Base-by-base conservation (phyloP, 106 monocot species). In the Agapanthus africanus region DNA sequence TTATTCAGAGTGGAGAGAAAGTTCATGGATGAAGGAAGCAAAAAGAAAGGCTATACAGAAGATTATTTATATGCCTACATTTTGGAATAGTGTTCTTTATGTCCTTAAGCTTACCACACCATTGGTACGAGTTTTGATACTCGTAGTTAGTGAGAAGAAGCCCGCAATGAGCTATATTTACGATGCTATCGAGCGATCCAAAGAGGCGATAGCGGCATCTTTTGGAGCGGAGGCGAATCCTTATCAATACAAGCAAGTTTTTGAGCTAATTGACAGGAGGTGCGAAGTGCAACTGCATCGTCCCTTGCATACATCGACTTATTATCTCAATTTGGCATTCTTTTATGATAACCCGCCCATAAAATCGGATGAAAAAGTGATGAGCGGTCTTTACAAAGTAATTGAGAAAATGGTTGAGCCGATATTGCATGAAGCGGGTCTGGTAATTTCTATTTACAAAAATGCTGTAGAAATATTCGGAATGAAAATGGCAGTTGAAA, bases 161-260 rank as follows among this genome's bases (percentile, higher is more conserved):
- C 27, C 60, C 9, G 60, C 60, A 16, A 60, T 60, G 60, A 25
- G 60, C 7, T 60, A 60, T 15, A 60, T 60, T 28, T 60, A 60
- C 27, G 16, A 60, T 25, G 60, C 11, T 27, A 60, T 60, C 22
- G 60, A 60, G 4, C 16, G 26, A 28, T 11, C 60, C 28, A 27
- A 60, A 31, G 54, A 54, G 21, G 54, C 22, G 6, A 54, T 54
- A 15, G 6, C 16, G 22, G 5, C 9, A 6, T 54, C 60, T 60
- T 60, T 60, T 28, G n/a, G n/a, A n/a, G n/a, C n/a, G n/a, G 25
- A 60, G 7, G 27, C 4, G 3, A 60, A 60, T 60, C 10, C 8
- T 25, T 3, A 9, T 2, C 16, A 31, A 31, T 60, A 33, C 16
- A 60, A 60, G 15, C 21, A 27, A 3, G 11, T 60, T 6, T 60